A percentile compares a stretch with the other conserved stretches of the same genome.
Conservation (phyloP, 225 moss, liverwort and hornwort species). For the Marchantia paleacea region DNA sequence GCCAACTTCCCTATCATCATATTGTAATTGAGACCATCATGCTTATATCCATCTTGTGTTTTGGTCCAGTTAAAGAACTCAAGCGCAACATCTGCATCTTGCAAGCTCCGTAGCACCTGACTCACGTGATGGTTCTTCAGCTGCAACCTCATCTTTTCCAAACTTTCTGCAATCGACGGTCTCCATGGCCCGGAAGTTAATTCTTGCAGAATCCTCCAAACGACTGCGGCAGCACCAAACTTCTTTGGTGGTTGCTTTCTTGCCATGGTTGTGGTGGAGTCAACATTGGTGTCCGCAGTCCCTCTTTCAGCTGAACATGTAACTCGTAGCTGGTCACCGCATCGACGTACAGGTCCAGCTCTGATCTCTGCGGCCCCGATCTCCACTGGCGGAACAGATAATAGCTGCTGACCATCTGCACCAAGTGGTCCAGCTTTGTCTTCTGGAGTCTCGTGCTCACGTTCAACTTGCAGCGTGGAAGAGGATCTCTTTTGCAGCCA, state of each 20-base stretch:
- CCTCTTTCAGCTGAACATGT: background rate
- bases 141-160: conserved; percentile 31
- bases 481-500: background rate
- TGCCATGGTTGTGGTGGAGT: background rate
- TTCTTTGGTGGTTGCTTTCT: conserved; percentile 35
- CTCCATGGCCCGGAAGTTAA: conserved; percentile 34
- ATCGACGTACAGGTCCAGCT: background rate
- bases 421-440: background rate
- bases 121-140: conserved; percentile 47
- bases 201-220: conserved; percentile 37
- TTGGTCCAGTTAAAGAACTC: conserved; percentile 53
- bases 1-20: conserved; percentile 50
- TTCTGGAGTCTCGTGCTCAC: background rate
- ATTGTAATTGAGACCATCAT: conserved; percentile 47
- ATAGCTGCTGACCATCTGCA: background rate
- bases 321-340: background rate
- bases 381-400: background rate
- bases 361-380: background rate
- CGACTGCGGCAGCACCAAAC: conserved; percentile 31
- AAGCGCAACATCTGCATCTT: conserved; percentile 34
- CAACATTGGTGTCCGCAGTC: background rate
- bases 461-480: background rate
- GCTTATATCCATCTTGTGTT: conserved; percentile 39
- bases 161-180: conserved; percentile 31
- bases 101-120: conserved; percentile 46